phyloP scores from a whole-genome alignment of 1,284 basidiomycete species.

The Tylopilus sp. region DNA sequence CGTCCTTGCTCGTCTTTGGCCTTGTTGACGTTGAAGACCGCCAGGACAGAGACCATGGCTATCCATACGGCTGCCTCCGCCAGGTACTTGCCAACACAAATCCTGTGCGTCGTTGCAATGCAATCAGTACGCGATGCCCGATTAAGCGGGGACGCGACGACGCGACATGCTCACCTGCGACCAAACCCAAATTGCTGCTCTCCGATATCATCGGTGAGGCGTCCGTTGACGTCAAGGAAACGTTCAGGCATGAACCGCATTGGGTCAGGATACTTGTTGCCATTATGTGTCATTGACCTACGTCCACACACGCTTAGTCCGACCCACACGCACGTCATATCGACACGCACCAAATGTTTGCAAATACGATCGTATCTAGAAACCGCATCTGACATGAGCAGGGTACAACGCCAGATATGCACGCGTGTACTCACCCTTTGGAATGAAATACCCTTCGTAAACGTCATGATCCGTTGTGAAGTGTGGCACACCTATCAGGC shows the following conservation, averaged over 20 bases:
- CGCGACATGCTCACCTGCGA: conserved; percentile 38
- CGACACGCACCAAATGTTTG: conserved; percentile 28
- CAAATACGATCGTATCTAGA: conserved; percentile 28
- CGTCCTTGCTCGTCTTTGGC: conserved; percentile 45
- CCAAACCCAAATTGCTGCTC: conserved; percentile 57
- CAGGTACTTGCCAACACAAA: conserved; percentile 58
- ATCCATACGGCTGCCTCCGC: conserved; percentile 58
- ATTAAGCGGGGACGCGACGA: neutral
- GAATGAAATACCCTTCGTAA: conserved; percentile 32
- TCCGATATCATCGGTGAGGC: conserved; percentile 45
- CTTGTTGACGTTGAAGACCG: conserved; percentile 49
- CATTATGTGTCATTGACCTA: conserved; percentile 42
- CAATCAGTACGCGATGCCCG: neutral
- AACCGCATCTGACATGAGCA: conserved; percentile 3
- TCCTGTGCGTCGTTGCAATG: conserved; percentile 32
- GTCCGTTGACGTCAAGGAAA: conserved; percentile 36
- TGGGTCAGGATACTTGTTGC: conserved; percentile 40
- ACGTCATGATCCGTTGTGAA: conserved; percentile 22
- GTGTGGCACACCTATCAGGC: conserved; percentile 22
- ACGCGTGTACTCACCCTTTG: conserved; percentile 22
- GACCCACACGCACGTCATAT: neutral
- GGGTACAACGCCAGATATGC: neutral
- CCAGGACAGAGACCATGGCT: conserved; percentile 54
- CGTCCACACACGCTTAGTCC: neutral
- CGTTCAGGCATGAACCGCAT: conserved; percentile 46